A percentile compares a stretch with the other conserved stretches of the same genome.
Evolutionary conservation across 805 yeast genomes (phyloP).

Genomic region (Hanseniaspora osmophila): DNA sequence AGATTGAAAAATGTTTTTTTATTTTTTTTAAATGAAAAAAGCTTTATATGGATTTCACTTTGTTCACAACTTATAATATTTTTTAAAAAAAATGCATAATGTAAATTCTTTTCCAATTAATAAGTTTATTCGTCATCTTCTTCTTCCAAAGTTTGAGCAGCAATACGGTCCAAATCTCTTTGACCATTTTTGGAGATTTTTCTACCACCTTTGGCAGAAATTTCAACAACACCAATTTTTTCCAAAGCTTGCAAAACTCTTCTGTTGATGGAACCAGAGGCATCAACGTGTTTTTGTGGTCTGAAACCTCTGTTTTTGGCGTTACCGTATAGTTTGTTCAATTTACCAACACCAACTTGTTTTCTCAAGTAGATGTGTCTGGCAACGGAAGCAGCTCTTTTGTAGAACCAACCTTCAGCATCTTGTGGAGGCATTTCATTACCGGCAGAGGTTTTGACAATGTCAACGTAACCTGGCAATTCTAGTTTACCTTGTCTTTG

Average conservation of each 20-base stretch:
- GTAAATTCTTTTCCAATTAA: no score
- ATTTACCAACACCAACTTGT: conserved; percentile 97
- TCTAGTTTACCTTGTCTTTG: conserved; percentile 99
- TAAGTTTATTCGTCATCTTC: conserved; percentile 18
- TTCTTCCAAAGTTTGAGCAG: conserved; percentile 94
- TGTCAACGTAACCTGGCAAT: conserved; percentile 99
- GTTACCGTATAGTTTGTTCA: conserved; percentile 98
- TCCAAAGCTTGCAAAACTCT: conserved; percentile 94
- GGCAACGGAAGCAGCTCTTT: conserved; percentile 99
- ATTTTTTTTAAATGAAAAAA: no score
- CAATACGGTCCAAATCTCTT: conserved; percentile 99
- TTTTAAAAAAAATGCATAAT: no score
- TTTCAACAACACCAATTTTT: conserved; percentile 94
- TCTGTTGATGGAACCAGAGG: conserved; percentile 99
- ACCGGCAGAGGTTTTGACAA: conserved; percentile 97
- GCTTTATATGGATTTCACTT: no score
- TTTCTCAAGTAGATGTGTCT: conserved; percentile 99
- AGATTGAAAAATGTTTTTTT: no score
- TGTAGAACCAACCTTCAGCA: conserved; percentile 98
- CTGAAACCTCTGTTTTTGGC: conserved; percentile 97
- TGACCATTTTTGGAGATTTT: conserved; percentile 98
- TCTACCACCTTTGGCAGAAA: conserved; percentile 97
- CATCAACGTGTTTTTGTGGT: conserved; percentile 97
- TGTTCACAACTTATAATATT: no score
- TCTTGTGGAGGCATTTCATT: conserved; percentile 99